These are phyloP conservation scores for Meira nashicola DNA, from an alignment of 1,284 basidiomycete species.

Conservation along the genomic window DNA sequence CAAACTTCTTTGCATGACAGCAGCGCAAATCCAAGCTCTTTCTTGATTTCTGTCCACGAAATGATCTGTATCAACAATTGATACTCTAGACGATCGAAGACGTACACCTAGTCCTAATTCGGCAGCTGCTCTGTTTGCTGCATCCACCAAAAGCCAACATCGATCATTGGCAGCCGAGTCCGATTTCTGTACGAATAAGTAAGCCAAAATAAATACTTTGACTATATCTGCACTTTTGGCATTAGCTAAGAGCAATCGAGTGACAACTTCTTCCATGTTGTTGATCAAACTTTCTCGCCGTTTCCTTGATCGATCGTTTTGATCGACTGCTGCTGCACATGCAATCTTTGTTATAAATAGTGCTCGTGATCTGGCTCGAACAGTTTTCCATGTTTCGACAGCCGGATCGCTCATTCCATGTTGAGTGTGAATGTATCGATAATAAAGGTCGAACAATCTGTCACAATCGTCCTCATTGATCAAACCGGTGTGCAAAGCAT, in stretches of 20 bases:
- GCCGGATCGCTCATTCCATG: neutral
- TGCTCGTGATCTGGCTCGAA: neutral
- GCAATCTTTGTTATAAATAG: neutral
- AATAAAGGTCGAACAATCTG: neutral
- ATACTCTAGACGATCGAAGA: neutral
- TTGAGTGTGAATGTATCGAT: neutral
- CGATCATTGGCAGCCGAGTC: neutral
- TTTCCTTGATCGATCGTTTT: neutral
- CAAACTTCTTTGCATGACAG: neutral
- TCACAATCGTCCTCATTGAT: neutral
- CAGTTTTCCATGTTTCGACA: neutral
- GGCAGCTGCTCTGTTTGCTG: neutral
- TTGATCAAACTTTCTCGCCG: neutral
- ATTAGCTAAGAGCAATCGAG: neutral
- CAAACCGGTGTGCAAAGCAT: neutral
- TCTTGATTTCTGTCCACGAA: neutral
- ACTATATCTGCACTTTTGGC: neutral
- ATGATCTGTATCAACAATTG: neutral
- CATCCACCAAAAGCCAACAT: neutral
- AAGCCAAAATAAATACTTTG: neutral
- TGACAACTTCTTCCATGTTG: neutral
- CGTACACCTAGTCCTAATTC: neutral
- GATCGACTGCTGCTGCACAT: neutral
- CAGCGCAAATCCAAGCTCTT: neutral
- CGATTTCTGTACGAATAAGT: neutral